phyloP scores from a whole-genome alignment of 2,329 filamentous ascomycete genomes.

The Diaporthe australafricana region DNA sequence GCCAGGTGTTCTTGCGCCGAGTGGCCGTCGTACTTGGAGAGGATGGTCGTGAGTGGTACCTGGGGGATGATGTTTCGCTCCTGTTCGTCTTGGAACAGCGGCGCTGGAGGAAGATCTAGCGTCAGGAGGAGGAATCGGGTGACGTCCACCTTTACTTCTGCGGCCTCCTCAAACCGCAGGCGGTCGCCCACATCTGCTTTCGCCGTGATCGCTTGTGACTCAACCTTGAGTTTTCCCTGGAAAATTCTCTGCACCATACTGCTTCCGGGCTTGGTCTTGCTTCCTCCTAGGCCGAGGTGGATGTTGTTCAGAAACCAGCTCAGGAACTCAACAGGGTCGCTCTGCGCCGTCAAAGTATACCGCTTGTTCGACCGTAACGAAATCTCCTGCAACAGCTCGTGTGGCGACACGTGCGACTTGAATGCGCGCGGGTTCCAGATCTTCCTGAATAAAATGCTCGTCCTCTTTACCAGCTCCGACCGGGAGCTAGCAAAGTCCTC shows the following conservation, averaged over 20 bases:
- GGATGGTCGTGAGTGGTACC: slow-evolving; percentile 82
- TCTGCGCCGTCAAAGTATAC: slow-evolving; percentile 90
- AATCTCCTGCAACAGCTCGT: slow-evolving; percentile 96
- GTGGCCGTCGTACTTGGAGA: slow-evolving; percentile 93
- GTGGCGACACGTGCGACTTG: slow-evolving; percentile 95
- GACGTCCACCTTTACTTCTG: slow-evolving; percentile 79
- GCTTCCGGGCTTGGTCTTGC: slow-evolving; percentile 84
- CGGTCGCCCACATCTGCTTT: slow-evolving; percentile 89
- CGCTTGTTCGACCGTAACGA: slow-evolving; percentile 90
- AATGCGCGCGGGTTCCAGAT: slow-evolving; percentile 98
- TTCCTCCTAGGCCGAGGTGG: slow-evolving; percentile 90
- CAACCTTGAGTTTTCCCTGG: slow-evolving; percentile 90
- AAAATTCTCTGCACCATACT: slow-evolving; percentile 94
- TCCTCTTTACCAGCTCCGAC: slow-evolving; percentile 87
- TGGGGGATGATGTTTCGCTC: slow-evolving; percentile 97
- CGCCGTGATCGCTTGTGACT: slow-evolving; percentile 93
- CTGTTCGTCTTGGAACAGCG: slow-evolving; percentile 94
- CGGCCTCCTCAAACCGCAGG: slow-evolving; percentile 92
- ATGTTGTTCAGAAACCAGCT: slow-evolving; percentile 98
- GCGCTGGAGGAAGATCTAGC: slow-evolving; percentile 89
- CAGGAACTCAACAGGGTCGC: slow-evolving; percentile 95
- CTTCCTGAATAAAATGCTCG: slow-evolving; percentile 91
- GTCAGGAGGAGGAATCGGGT: slow-evolving; percentile 92
- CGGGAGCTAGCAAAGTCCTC: slow-evolving; percentile 77
- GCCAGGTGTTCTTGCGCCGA: slow-evolving; percentile 89